Conservation (phyloP, 2,329 filamentous ascomycete genomes). For the Clarireedia sp. region DNA sequence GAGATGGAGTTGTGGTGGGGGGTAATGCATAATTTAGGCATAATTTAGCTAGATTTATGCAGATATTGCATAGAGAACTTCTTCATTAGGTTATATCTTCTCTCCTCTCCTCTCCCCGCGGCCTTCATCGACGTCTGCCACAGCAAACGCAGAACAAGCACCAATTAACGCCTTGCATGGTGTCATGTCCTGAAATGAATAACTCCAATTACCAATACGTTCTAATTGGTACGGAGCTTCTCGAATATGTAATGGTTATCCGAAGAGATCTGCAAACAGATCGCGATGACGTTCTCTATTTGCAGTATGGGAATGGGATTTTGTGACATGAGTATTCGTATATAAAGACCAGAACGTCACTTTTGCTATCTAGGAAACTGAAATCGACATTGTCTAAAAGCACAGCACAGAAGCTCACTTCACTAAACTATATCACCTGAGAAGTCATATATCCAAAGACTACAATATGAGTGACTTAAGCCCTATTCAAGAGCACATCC, state of each 20-base stretch:
- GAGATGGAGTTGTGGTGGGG: conserved; percentile 2
- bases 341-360: neutral
- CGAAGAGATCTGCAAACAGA: no score
- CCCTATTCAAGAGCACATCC: conserved; percentile 45
- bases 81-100: neutral
- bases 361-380: neutral
- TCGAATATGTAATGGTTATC: no score
- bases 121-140: no score
- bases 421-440: no score
- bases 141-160: no score
- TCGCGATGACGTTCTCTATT: no score
- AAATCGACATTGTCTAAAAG: neutral
- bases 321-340: no score
- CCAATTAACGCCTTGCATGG: neutral
- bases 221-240: no score
- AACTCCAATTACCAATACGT: no score
- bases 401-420: neutral
- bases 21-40: neutral
- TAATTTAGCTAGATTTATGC: neutral
- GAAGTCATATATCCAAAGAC: neutral
- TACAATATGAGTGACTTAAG: conserved; percentile 19
- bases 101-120: no score
- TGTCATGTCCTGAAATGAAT: no score
- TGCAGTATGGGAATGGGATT: no score
- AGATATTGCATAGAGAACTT: neutral